Percentiles rank a stretch among this genome's conserved stretches.
These are phyloP conservation scores for Botrytis deweyae DNA, from an alignment of 2,329 filamentous ascomycete species.

Conservation along the genomic window DNA sequence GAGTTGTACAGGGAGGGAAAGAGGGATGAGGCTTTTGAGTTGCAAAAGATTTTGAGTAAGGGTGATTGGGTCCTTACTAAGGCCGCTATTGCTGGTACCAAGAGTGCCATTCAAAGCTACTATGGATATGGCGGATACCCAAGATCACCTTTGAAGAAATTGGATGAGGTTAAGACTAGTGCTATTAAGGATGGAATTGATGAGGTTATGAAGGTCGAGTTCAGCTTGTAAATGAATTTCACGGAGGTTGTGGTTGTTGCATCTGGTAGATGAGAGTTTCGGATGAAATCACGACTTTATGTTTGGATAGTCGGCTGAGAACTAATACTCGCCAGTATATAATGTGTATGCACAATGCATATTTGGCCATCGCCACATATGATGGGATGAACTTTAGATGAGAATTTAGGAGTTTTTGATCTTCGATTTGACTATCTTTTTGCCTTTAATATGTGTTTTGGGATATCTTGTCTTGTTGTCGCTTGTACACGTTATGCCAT, in stretches of 20 bases:
- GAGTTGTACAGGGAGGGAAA: constrained; percentile 72
- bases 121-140: constrained; percentile 80
- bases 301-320: not conserved
- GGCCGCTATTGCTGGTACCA: constrained; percentile 81
- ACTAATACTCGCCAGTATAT: not conserved
- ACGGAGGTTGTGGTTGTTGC: not conserved
- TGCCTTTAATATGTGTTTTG: not conserved
- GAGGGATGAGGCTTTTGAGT: constrained; percentile 68
- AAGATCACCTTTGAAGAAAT: constrained; percentile 67
- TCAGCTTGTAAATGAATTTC: constrained; percentile 38
- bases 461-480: not conserved
- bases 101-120: constrained; percentile 76
- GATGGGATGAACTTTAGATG: not conserved
- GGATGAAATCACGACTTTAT: not conserved
- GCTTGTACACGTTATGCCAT: not conserved
- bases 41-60: constrained; percentile 75
- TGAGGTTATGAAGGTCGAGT: constrained; percentile 67
- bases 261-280: not conserved
- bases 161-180: constrained; percentile 56
- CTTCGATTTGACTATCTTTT: not conserved
- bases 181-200: constrained; percentile 55
- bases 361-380: not conserved
- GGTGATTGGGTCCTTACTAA: constrained; percentile 84
- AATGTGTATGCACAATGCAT: constrained; percentile 7
- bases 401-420: not conserved